A percentile compares a stretch with the other conserved stretches of the same genome.
Conservation (phyloP, 768 basidiomycete species). For the Antrodiella citrinella region DNA sequence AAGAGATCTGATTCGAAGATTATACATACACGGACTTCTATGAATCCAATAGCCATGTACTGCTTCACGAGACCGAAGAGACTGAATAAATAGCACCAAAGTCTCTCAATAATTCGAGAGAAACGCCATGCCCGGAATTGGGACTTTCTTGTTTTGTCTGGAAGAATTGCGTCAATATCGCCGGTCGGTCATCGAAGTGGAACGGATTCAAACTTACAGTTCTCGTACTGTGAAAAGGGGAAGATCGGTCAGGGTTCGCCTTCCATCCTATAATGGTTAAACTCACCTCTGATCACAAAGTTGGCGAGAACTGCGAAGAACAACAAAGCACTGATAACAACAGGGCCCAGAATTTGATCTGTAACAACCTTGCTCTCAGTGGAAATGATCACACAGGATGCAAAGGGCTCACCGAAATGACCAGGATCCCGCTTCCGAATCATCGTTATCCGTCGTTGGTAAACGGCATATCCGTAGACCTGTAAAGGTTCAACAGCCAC, state of each 20-base stretch:
- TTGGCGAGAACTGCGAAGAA: slow-evolving; percentile 87
- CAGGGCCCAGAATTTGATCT: slow-evolving; percentile 81
- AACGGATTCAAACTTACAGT: slow-evolving; percentile 9
- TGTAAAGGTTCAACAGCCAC: slow-evolving; percentile 19
- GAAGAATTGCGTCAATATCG: neutral
- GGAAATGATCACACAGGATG: neutral
- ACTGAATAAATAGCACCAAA: neutral
- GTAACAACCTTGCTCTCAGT: no score
- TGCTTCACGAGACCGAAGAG: neutral
- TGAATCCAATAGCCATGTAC: neutral
- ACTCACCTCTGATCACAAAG: slow-evolving; percentile 76
- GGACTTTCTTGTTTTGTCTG: slow-evolving; percentile 11
- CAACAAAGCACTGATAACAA: slow-evolving; percentile 72
- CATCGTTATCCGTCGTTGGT: slow-evolving; percentile 84
- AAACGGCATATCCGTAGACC: slow-evolving; percentile 82
- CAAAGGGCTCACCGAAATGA: slow-evolving; percentile 77
- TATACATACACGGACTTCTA: neutral
- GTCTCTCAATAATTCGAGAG: neutral
- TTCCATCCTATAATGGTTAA: neutral
- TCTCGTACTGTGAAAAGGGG: slow-evolving; percentile 7
- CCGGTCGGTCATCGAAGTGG: neutral
- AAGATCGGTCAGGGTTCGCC: neutral
- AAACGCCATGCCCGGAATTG: slow-evolving; percentile 8
- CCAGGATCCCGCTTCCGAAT: slow-evolving; percentile 86
- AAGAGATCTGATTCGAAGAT: neutral